These are phyloP conservation scores for Penicillium malachiteum DNA, from an alignment of 495 filamentous ascomycete genomes.

Conservation along the genomic window DNA sequence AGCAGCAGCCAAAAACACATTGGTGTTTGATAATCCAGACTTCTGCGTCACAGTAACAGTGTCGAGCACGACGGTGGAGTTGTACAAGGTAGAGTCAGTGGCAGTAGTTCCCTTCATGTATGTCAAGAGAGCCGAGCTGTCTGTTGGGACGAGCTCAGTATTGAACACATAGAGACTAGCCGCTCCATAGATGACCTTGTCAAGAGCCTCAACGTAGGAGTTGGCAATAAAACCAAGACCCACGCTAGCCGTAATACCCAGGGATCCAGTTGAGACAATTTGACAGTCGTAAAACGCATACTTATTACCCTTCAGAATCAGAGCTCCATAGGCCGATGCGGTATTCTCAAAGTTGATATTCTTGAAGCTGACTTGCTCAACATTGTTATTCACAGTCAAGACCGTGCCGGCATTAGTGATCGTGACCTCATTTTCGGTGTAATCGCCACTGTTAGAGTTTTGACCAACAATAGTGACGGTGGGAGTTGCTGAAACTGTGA, in stretches of 20 bases:
- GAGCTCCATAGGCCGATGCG: not conserved
- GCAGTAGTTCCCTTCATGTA: slow-evolving; percentile 14
- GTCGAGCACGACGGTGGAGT: slow-evolving; percentile 11
- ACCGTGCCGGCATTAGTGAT: slow-evolving; percentile 7
- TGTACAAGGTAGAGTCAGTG: slow-evolving; percentile 3
- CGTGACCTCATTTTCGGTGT: slow-evolving; percentile 2
- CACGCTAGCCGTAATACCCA: slow-evolving; percentile 15
- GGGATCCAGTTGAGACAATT: slow-evolving; percentile 10
- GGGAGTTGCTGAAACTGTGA: slow-evolving; percentile 11
- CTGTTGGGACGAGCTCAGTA: slow-evolving; percentile 8
- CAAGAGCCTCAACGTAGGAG: slow-evolving; percentile 12
- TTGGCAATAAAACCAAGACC: slow-evolving; percentile 14
- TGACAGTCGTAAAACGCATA: slow-evolving; percentile 16
- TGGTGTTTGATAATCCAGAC: slow-evolving; percentile 8
- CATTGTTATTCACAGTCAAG: slow-evolving; percentile 9
- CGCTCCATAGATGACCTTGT: slow-evolving; percentile 11
- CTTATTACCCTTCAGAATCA: slow-evolving; percentile 15
- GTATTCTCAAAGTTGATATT: slow-evolving; percentile 13
- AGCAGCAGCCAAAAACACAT: slow-evolving; percentile 6
- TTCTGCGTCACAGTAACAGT: slow-evolving; percentile 9
- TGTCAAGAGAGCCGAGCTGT: slow-evolving; percentile 7
- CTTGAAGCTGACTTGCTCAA: slow-evolving; percentile 10
- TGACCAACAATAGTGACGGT: slow-evolving; percentile 8
- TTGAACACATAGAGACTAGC: slow-evolving; percentile 13
- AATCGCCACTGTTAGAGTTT: slow-evolving; percentile 1